phyloP scores from a whole-genome alignment of 2,329 filamentous ascomycete species.

The Laburnicola sp. region DNA sequence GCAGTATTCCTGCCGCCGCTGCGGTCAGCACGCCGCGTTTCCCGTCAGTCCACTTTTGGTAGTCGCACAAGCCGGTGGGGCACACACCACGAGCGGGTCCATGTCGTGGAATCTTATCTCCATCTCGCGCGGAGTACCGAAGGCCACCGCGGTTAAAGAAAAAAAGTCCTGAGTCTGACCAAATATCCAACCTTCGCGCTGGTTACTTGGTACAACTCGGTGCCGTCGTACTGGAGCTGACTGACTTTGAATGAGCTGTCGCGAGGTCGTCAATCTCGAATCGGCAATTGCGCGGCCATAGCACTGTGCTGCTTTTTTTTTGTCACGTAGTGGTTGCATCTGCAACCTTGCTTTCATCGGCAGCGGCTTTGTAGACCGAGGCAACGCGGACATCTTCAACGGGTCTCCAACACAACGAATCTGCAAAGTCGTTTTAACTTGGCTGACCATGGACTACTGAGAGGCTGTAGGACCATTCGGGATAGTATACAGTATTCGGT shows the following conservation, averaged over 20 bases:
- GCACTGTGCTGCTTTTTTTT: neutral
- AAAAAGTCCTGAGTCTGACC: neutral
- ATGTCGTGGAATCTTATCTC: neutral
- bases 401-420: neutral
- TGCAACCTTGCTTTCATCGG: neutral
- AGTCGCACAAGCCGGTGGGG: neutral
- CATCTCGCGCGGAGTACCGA: neutral
- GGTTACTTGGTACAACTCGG: neutral
- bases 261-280: conserved; percentile 2
- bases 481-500: conserved; percentile 16
- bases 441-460: neutral
- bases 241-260: neutral
- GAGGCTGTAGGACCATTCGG: neutral
- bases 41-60: neutral
- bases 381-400: neutral
- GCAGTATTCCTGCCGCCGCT: conserved; percentile 2
- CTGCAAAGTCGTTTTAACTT: neutral
- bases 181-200: neutral
- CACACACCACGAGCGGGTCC: neutral
- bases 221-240: neutral
- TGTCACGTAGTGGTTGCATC: conserved; percentile 3
- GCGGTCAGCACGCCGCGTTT: conserved; percentile 12
- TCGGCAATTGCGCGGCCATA: conserved; percentile 5
- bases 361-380: neutral
- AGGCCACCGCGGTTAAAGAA: neutral